A percentile compares a stretch with the other conserved stretches of the same genome.
Conservation (phyloP, 1,139 yeast genomes). For the Magnusiomyces magnusii region DNA sequence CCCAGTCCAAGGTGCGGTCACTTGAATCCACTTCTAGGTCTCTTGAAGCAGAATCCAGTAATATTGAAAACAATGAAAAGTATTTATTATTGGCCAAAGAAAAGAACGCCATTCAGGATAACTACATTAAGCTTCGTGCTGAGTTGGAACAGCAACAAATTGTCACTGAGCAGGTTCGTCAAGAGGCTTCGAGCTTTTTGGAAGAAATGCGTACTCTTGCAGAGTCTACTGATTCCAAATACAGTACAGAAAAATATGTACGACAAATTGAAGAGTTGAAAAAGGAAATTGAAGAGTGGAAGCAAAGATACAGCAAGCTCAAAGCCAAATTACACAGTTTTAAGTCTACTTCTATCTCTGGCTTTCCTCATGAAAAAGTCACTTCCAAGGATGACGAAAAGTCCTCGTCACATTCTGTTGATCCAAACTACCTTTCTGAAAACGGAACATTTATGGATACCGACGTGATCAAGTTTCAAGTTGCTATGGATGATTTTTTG, state of each 20-base stretch:
- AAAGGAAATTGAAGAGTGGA: conserved; percentile 35
- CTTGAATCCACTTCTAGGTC: not conserved
- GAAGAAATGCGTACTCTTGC: conserved; percentile 37
- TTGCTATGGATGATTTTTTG: conserved; percentile 31
- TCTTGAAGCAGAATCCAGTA: not conserved
- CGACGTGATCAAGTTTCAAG: conserved; percentile 28
- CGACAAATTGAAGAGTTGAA: conserved; percentile 29
- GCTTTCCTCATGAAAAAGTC: not conserved
- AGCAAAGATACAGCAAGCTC: conserved; percentile 30
- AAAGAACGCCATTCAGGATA: not conserved
- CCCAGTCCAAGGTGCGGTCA: not conserved
- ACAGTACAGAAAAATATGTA: conserved; percentile 25
- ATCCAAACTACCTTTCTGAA: conserved; percentile 2
- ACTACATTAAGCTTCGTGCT: not conserved
- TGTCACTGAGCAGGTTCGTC: conserved; percentile 36
- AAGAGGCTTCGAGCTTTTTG: conserved; percentile 36
- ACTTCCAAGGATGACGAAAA: not conserved
- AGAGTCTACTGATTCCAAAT: conserved; percentile 23
- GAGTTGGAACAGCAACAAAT: conserved; percentile 33
- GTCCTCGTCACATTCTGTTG: not conserved
- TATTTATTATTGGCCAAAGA: not conserved
- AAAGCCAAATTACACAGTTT: conserved; percentile 29
- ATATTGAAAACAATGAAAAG: conserved; percentile 4
- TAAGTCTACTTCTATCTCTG: conserved; percentile 25
- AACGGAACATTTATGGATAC: conserved; percentile 25